Evolutionary conservation across 306 rosid species (phyloP).

Genomic region (Bauhinia variegata): DNA sequence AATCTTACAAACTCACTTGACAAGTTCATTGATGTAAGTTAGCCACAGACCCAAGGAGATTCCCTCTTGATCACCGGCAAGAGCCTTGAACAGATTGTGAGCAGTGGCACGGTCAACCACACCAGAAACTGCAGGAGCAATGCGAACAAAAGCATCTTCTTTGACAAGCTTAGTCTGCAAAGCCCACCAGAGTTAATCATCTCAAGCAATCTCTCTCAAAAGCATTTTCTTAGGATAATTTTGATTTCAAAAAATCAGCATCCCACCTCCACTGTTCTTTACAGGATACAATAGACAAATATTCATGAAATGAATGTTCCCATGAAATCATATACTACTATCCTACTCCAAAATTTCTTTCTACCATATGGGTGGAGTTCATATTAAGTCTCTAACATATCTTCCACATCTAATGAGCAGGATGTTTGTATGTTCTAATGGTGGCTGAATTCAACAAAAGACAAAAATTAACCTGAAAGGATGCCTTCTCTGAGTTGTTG

Average conservation of each 20-base stretch:
- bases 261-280: conserved; percentile 16
- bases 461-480: conserved; percentile 66
- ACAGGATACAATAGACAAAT: conserved; percentile 8
- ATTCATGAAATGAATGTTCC: conserved; percentile 24
- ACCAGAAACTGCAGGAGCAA: conserved; percentile 90
- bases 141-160: conserved; percentile 81
- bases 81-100: conserved; percentile 82
- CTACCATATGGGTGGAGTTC: not conserved
- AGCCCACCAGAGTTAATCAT: conserved; percentile 29
- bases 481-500: conserved; percentile 61
- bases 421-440: conserved; percentile 5
- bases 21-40: conserved; percentile 74
- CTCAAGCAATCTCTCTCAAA: conserved; percentile 26
- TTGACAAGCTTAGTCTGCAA: conserved; percentile 73
- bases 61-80: conserved; percentile 74
- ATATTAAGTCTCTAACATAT: conserved; percentile 6
- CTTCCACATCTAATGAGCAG: conserved; percentile 20
- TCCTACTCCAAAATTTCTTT: conserved; percentile 9
- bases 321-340: not conserved
- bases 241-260: too few species aligned
- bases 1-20: conserved; percentile 62
- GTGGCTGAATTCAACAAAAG: conserved; percentile 29
- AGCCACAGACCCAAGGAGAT: conserved; percentile 82
- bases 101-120: conserved; percentile 79
- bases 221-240: not conserved